Conservation (phyloP, 345 rosid genomes). For the Fremontodendron californicum region DNA sequence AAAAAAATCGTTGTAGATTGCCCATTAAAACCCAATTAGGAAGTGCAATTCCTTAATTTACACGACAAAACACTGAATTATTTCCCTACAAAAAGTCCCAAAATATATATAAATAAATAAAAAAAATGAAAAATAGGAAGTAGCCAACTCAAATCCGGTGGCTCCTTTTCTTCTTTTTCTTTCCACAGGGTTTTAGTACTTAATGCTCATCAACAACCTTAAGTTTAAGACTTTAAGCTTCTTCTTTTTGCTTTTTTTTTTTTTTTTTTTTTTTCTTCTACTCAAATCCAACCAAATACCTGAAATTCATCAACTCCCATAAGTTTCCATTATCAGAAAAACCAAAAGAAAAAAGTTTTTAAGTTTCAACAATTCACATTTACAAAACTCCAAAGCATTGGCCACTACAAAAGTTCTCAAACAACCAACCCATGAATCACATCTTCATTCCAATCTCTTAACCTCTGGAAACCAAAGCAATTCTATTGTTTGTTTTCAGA, state of each 20-base stretch:
- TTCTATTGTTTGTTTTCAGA: neutral
- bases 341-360: too few species aligned
- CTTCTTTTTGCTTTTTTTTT: too few species aligned
- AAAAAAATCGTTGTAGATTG: too few species aligned
- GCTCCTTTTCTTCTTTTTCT: too few species aligned
- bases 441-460: neutral
- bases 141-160: too few species aligned
- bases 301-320: neutral
- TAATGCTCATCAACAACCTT: neutral
- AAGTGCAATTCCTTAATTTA: neutral
- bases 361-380: constrained; percentile 4
- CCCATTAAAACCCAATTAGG: neutral
- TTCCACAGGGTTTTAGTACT: too few species aligned
- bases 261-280: too few species aligned
- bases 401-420: neutral
- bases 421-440: neutral
- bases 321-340: neutral
- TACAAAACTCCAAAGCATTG: neutral
- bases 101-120: too few species aligned
- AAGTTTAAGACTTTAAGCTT: neutral
- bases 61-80: neutral
- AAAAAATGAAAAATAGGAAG: too few species aligned
- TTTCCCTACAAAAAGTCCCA: too few species aligned
- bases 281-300: neutral
- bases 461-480: neutral